Evolutionary conservation across 345 rosid species (phyloP).

Genomic region (Dovyalis caffra): DNA sequence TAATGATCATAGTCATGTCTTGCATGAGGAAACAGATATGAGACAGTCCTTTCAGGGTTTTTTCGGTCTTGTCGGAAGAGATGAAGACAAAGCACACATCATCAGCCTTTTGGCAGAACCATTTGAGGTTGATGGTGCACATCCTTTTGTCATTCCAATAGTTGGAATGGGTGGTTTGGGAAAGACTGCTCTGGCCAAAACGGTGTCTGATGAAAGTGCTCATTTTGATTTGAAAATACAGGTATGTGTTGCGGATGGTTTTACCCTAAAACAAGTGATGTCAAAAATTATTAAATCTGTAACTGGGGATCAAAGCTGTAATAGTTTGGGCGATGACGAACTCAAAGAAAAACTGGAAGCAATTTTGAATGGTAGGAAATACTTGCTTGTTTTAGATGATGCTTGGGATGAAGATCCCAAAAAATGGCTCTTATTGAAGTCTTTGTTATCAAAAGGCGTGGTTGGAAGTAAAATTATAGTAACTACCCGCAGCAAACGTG

Average conservation of each 20-base stretch:
- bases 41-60: not conserved
- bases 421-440: constrained; percentile 3
- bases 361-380: not conserved
- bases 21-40: not conserved
- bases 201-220: not conserved
- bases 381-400: constrained; percentile 20
- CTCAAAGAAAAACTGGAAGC: not conserved
- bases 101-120: not conserved
- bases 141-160: not conserved
- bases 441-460: not conserved
- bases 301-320: not conserved
- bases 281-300: not conserved
- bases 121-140: not conserved
- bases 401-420: constrained; percentile 9
- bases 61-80: constrained; percentile 9
- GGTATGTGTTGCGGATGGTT: not conserved
- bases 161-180: constrained; percentile 14
- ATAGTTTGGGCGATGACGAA: not conserved
- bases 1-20: not conserved
- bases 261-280: not conserved
- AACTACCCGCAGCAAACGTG: too few relatives aligned
- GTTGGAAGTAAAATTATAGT: too few relatives aligned
- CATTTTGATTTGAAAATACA: not conserved
- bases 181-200: constrained; percentile 10
- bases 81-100: not conserved